A percentile compares a stretch with the other conserved stretches of the same genome.
phyloP scores from a whole-genome alignment of 2,329 filamentous ascomycete genomes.

The Didymellaceae sp. region DNA sequence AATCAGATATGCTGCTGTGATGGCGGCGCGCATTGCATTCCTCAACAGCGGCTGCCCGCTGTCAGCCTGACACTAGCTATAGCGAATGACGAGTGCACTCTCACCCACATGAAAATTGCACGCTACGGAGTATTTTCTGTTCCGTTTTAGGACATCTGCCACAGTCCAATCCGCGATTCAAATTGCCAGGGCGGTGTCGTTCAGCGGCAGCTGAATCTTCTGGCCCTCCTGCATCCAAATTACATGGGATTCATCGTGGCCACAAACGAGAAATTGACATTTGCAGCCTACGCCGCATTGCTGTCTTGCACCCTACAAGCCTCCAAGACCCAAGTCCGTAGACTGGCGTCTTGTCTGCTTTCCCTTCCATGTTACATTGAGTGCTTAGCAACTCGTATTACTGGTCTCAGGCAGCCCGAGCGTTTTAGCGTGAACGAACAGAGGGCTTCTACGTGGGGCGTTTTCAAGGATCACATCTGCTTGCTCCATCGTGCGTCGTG shows the following conservation, averaged over 20 bases:
- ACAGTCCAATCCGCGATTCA: slow-evolving; percentile 2
- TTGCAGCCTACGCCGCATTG: neutral
- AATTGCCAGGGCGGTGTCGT: neutral
- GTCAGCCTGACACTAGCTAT: slow-evolving; percentile 2
- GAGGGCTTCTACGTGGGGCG: slow-evolving; percentile 17
- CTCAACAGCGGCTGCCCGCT: slow-evolving; percentile 2
- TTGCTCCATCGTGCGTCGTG: slow-evolving; percentile 16
- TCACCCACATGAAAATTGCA: slow-evolving; percentile 3
- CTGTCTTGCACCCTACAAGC: neutral
- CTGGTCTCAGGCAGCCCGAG: slow-evolving; percentile 10
- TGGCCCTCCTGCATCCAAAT: too few relatives aligned
- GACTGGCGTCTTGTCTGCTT: slow-evolving; percentile 19
- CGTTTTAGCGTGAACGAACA: slow-evolving; percentile 25
- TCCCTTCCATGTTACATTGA: slow-evolving; percentile 9
- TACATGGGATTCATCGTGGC: too few relatives aligned
- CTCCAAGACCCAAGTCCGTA: slow-evolving; percentile 22
- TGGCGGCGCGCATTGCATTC: slow-evolving; percentile 6
- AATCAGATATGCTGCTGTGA: neutral
- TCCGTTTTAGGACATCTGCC: slow-evolving; percentile 8
- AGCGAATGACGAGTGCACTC: slow-evolving; percentile 5
- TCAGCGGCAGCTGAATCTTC: neutral
- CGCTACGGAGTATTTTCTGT: slow-evolving; percentile 11
- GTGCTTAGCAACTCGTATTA: slow-evolving; percentile 12
- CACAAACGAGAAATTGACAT: too few relatives aligned
- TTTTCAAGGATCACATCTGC: slow-evolving; percentile 17